Conservation (phyloP, 169 alveolate genomes). For the Eimeria maxima region DNA sequence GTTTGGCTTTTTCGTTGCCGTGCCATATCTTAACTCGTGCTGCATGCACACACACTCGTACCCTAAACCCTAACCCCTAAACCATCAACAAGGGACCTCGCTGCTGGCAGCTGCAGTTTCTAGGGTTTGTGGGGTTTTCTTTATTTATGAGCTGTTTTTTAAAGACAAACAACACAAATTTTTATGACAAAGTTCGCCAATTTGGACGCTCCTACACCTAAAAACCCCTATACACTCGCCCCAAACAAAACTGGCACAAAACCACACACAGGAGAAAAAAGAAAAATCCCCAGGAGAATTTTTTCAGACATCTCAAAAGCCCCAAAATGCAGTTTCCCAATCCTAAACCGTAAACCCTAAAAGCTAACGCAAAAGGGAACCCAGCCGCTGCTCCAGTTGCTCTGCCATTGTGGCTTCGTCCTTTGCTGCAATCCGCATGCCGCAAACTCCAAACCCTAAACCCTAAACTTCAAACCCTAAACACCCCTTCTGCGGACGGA, state of each 20-base stretch:
- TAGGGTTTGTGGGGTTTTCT: background rate
- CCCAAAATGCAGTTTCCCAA: background rate
- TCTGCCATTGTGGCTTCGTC: constrained; percentile 72
- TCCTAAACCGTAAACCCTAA: background rate
- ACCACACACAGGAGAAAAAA: background rate
- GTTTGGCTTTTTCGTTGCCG: background rate
- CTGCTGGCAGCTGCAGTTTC: background rate
- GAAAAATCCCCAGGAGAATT: too few relatives aligned
- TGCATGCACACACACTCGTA: too few relatives aligned
- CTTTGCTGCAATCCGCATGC: constrained; percentile 42
- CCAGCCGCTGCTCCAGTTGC: constrained; percentile 49
- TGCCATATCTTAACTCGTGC: too few relatives aligned
- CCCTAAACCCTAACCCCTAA: background rate
- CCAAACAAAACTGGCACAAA: background rate
- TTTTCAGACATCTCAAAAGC: background rate
- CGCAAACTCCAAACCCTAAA: background rate
- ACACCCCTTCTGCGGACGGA: background rate
- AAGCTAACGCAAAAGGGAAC: constrained; percentile 12
- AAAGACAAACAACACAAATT: background rate
- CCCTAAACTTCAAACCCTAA: background rate
- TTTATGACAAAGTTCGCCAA: too few relatives aligned
- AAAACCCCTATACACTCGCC: background rate
- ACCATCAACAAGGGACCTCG: background rate
- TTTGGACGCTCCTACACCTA: too few relatives aligned
- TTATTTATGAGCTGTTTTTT: background rate